Base-by-base conservation (phyloP, 23 red algal genomes). In the Gracilariopsis chorda region DNA sequence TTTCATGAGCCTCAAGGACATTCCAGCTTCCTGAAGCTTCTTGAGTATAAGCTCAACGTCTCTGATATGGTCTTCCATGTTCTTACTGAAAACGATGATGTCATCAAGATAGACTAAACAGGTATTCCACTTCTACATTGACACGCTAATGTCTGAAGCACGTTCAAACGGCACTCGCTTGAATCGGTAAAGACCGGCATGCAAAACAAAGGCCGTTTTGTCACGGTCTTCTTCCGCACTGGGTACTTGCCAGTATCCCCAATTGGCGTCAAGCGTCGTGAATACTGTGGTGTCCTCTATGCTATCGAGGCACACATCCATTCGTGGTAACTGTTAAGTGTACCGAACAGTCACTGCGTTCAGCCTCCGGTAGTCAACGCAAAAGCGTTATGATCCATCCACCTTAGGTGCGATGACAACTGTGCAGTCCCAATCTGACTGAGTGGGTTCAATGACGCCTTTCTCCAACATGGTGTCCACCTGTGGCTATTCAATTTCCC, bases 91-190 rank as follows among this genome's bases (percentile, higher is more conserved):
- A 25, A 69, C 28, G 62, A 69, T 69, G 62, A 69, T 69, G 27
- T 69, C 29, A 33, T 69, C 62, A 13, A 69, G 62, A 69, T 69
- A 69, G 13, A 69, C 49, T n/a, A 55, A n/a, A n/a, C 49, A 55
- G 49, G 49, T 16, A 14, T 55, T 55, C 49, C 49, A 55, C 49
- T 16, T 55, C 14, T 55, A 55, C 49, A n/a, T 55, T 14, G 14
- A 14, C 16, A 55, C 16, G 16, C 14, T 55, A 55, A 55, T 55
- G n/a, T 55, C 49, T n/a, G n/a, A n/a, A n/a, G 49, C 49, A 16
- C 49, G 49, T n/a, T 55, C 49, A 55, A 55, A 55, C 16, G 49
- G 49, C 49, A 55, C n/a, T 55, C n/a, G 49, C 16, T 55, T 55
- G 49, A 55, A n/a, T n/a, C 49, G 49, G 49, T 55, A 55, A 16